phyloP scores from a whole-genome alignment of 1,139 yeast genomes.

The Kodamaea anthophila region DNA sequence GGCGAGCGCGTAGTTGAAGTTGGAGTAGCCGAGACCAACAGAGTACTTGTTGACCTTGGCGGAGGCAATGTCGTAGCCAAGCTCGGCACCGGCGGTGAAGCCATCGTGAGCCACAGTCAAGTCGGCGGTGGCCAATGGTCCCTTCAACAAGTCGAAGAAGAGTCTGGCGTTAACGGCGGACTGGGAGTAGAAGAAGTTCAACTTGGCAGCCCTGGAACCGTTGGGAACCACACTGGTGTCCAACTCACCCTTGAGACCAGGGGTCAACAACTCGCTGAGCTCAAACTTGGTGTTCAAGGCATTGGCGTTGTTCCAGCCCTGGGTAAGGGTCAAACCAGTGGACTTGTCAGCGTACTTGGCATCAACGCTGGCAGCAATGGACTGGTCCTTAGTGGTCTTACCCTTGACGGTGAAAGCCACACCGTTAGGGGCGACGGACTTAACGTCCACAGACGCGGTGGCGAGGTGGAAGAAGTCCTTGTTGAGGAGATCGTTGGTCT shows the following conservation, averaged over 20 bases:
- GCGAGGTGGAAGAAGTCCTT: constrained; percentile 91
- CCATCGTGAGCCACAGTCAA: constrained; percentile 94
- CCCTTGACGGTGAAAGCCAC: constrained; percentile 94
- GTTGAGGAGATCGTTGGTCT: constrained; percentile 82
- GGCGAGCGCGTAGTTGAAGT: constrained; percentile 82
- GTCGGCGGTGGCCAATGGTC: constrained; percentile 94
- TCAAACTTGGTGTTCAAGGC: constrained; percentile 90
- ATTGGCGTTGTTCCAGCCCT: constrained; percentile 97
- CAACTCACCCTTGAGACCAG: constrained; percentile 92
- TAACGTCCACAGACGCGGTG: constrained; percentile 82
- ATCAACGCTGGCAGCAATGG: constrained; percentile 85
- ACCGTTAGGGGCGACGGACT: constrained; percentile 94
- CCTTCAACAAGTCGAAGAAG: constrained; percentile 90
- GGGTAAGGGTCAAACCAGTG: constrained; percentile 88
- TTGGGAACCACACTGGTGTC: constrained; percentile 85
- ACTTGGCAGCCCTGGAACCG: constrained; percentile 83
- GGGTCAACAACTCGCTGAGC: constrained; percentile 85
- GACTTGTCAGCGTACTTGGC: constrained; percentile 92
- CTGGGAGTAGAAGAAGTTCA: constrained; percentile 88
- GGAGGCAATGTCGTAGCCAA: constrained; percentile 89
- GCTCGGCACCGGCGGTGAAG: constrained; percentile 94
- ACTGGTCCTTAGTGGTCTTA: constrained; percentile 76
- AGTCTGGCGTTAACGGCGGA: constrained; percentile 92
- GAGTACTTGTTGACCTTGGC: constrained; percentile 94
- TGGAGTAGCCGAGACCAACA: constrained; percentile 89